phyloP scores from a whole-genome alignment of 345 rosid genomes.

The Raphanus raphanistrum region DNA sequence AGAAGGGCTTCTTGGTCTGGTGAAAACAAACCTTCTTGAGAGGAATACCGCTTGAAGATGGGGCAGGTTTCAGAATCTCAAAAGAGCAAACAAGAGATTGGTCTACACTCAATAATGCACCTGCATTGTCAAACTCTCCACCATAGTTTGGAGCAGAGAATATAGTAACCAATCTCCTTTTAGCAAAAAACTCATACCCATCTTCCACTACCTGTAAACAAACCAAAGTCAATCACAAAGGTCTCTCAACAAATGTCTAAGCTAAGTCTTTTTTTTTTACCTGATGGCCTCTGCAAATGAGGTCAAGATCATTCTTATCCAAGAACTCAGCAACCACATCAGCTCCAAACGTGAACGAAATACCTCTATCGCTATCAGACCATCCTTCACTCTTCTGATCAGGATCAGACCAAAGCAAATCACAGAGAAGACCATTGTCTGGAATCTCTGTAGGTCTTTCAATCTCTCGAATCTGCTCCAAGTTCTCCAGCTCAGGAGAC shows the following conservation, averaged over 20 bases:
- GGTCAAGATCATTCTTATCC: constrained; percentile 91
- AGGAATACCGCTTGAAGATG: constrained; percentile 47
- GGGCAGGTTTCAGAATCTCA: constrained; percentile 82
- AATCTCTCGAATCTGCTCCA: constrained; percentile 78
- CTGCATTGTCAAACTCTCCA: constrained; percentile 98
- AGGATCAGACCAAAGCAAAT: constrained; percentile 98
- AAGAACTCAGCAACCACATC: constrained; percentile 78
- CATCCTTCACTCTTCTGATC: constrained; percentile 69
- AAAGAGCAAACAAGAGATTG: constrained; percentile 80
- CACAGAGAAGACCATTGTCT: constrained; percentile 92
- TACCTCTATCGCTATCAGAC: constrained; percentile 88
- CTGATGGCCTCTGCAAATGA: constrained; percentile 99
- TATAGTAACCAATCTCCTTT: constrained; percentile 79
- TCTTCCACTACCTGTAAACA: constrained; percentile 92
- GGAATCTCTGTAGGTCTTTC: constrained; percentile 90
- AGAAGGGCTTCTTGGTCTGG: constrained; percentile 6
- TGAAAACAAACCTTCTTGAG: constrained; percentile 69
- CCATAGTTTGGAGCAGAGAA: constrained; percentile 99
- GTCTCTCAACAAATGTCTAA: not conserved
- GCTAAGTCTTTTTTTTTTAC: constrained; percentile 35
- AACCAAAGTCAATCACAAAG: not conserved
- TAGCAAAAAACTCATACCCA: constrained; percentile 93
- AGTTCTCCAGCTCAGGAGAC: constrained; percentile 71
- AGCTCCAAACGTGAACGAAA: constrained; percentile 89
- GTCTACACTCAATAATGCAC: constrained; percentile 81